Base-by-base conservation (phyloP, 768 basidiomycete species). In the Leccinum ochraceum region DNA sequence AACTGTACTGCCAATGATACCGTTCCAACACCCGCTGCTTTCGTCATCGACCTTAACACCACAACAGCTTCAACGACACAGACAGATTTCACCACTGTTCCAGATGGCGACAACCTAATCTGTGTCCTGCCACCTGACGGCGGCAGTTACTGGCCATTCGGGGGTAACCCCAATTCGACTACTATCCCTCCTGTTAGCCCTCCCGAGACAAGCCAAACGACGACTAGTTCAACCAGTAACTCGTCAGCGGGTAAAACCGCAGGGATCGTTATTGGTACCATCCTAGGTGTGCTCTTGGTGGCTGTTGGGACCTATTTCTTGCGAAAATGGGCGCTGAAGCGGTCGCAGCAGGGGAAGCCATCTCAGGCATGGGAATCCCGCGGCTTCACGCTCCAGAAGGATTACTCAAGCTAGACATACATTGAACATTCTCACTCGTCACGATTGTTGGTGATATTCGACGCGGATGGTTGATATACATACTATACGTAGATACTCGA, bases 111-210 rank as follows among this genome's bases (percentile, higher is more conserved):
- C 62, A 78, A 78, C 30, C 71, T 92, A 42, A 88, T 82, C 5
- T 92, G 90, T 63, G 82, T 92, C 56, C 63, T 83, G 13, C 88
- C 89, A 30, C 89, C 89, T 1, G 72, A 78, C 37, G 85, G 84
- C 30, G 89, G 89, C 13, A 80, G 85, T 70, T 88, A 80, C 67
- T 91, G 90, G 90, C 90, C 90, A 0, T 87, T 82, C 60, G 86
- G 85, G 16, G 77, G 77, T 1, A 82, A 83, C 56, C 85, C 84
- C 6, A 34, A 32, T 32, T 61, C 65, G 9, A 74, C 68, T 30
- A 67, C 67, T 11, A 34, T 34, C 37, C 69, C 69, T 28, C 61
- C 71, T 0, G 32, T 63, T 26, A 57, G 54, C 46, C 62, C 67
- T 26, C 63, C 73, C 1, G 49, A 62, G 39, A 11, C 63, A 32